These are phyloP conservation scores for Zalaria sp. DNA, from an alignment of 2,329 filamentous ascomycete species.

Conservation along the genomic window DNA sequence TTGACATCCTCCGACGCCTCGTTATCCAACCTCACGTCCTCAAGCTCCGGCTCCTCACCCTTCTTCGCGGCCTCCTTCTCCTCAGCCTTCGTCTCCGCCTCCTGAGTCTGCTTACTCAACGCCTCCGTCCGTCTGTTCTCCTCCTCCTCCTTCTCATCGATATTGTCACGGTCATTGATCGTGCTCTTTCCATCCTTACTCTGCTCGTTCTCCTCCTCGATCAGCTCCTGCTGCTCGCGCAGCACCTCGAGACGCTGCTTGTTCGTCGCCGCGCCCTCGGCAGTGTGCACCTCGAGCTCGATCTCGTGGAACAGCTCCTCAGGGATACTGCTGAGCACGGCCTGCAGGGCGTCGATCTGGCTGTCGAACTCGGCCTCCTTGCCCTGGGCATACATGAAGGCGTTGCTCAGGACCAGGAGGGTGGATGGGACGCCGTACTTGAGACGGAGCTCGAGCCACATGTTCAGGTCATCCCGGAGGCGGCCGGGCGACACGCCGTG, in stretches of 20 bases:
- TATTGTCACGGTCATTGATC: conserved; percentile 69
- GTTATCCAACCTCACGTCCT: neutral
- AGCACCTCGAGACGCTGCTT: conserved; percentile 97
- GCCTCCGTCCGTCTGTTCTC: conserved; percentile 16
- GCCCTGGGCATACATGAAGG: conserved; percentile 88
- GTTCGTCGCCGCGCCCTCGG: conserved; percentile 94
- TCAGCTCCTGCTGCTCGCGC: conserved; percentile 96
- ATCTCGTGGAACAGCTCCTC: conserved; percentile 99
- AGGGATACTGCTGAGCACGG: conserved; percentile 85
- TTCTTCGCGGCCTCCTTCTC: neutral
- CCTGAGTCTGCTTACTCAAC: conserved; percentile 9
- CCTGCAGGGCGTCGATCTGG: conserved; percentile 85
- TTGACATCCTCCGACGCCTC: neutral
- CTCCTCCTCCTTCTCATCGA: conserved; percentile 84
- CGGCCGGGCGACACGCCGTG: conserved; percentile 81
- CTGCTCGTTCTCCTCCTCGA: conserved; percentile 92
- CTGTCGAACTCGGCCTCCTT: conserved; percentile 71
- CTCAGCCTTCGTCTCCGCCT: neutral
- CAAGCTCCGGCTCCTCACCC: neutral
- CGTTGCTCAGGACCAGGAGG: conserved; percentile 87
- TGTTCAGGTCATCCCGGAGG: conserved; percentile 77
- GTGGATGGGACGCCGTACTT: conserved; percentile 94
- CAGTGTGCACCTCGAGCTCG: conserved; percentile 92
- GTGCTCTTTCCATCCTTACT: conserved; percentile 65
- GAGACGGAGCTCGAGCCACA: conserved; percentile 87